Conservation (phyloP, 164 flowering plant species). For the Santalum album region DNA sequence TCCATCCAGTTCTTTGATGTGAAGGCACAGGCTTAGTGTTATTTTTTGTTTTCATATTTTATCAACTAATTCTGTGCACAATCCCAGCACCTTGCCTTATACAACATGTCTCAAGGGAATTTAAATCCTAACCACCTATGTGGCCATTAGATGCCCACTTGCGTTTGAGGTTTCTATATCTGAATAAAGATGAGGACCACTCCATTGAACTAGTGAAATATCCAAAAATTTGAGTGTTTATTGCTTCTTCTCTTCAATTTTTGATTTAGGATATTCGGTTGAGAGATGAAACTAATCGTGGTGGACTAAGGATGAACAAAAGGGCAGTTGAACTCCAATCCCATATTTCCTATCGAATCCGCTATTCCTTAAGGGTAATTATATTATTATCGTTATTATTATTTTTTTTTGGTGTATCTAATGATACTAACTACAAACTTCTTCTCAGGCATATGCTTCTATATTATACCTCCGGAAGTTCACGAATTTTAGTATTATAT, state of each 20-base stretch:
- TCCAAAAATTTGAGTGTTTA: neutral
- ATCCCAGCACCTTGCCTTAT: too few relatives aligned
- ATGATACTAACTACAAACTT: constrained; percentile 1
- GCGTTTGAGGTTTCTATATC: too few relatives aligned
- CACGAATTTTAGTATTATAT: constrained; percentile 51
- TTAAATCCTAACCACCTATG: too few relatives aligned
- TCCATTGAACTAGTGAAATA: too few relatives aligned
- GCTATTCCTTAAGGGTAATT: constrained; percentile 72
- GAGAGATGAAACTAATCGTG: constrained; percentile 62
- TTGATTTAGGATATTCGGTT: constrained; percentile 65
- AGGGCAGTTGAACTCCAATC: constrained; percentile 32
- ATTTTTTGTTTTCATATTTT: too few relatives aligned
- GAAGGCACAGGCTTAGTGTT: too few relatives aligned
- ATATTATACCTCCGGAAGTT: constrained; percentile 70
- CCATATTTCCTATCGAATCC: constrained; percentile 67
- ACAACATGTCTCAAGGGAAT: too few relatives aligned
- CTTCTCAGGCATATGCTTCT: constrained; percentile 75
- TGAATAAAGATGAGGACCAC: too few relatives aligned
- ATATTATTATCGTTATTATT: neutral
- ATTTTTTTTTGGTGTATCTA: constrained; percentile 2
- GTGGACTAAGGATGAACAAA: constrained; percentile 21
- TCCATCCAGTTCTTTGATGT: too few relatives aligned
- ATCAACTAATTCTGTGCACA: too few relatives aligned
- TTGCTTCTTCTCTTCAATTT: neutral
- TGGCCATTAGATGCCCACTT: too few relatives aligned